Evolutionary conservation across 495 filamentous ascomycete species (phyloP), one percentile per base, ranked within the genome.

Genomic region (Xylaria acuta): DNA sequence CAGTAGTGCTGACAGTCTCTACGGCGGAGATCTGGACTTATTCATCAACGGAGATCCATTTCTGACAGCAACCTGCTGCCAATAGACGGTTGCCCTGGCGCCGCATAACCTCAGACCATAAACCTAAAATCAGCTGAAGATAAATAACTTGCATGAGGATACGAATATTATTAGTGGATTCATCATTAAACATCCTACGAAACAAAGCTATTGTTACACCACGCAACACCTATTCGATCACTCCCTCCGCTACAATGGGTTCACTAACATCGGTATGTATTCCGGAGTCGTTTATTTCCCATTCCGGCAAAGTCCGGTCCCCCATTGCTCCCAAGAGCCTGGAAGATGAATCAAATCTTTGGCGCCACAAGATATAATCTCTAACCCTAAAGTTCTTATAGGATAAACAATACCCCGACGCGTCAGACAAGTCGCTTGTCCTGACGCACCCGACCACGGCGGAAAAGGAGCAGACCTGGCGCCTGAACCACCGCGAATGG

Each of bases 401-500:
- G 5, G 22, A 27, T 70, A 78, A 32, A 74, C 74, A 20, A 82
- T 93, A 72, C 32, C 93, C 92, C 9, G 72, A 81, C 20, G 85
- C 87, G 58, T 80, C 84, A 58, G 91, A 90, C 5, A 87, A 90
- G 0, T 83, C 85, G 34, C 86, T 97, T 9, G 75, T 86, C 54
- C 87, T 97, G 71, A 88, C 89, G 49, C 87, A 89, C 60, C 92
- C 94, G 0, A 93, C 92, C 1, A 81, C 83, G 2, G 80, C 83
- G 34, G 94, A 97, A 78, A 90, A 87, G 54, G 79, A 83, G 43
- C 82, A 81, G 41, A 91, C 88, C 60, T 91, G 90, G 84, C 86
- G 85, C 22, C 81, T 90, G 45, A 96, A 95, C 77, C 90, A 90
- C 72, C 76, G 78, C 6, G 87, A 86, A 71, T 97, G 94, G 94